Percentiles rank a stretch among this genome's conserved stretches.
Evolutionary conservation across 2,329 filamentous ascomycete genomes (phyloP).

Genomic region (Diaporthe sp.): DNA sequence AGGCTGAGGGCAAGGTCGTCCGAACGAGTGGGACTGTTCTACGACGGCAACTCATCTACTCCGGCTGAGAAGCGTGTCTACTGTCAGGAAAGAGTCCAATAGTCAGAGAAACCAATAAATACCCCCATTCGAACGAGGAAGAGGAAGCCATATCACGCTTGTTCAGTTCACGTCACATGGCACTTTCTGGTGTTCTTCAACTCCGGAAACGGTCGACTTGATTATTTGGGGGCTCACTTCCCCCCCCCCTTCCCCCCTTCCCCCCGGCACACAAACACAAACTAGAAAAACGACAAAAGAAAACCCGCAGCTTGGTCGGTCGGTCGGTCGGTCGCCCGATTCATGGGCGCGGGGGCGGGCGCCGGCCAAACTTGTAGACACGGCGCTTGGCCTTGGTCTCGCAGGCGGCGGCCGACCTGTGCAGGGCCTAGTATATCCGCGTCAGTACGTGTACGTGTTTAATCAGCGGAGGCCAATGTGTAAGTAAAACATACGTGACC

Average conservation of each 20-base stretch:
- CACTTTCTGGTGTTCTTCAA: not conserved
- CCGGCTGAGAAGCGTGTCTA: not conserved
- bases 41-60: not conserved
- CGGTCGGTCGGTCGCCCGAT: not conserved
- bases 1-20: slow-evolving; percentile 41
- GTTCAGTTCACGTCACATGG: slow-evolving; percentile 3
- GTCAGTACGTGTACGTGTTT: not conserved
- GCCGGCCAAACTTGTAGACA: not conserved
- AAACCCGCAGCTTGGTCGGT: not conserved
- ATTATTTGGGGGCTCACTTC: not conserved
- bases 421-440: not conserved
- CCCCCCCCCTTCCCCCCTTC: not conserved
- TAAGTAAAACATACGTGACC: not conserved
- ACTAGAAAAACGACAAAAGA: not conserved
- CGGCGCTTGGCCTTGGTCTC: slow-evolving; percentile 1
- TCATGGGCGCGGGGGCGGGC: too few relatives aligned
- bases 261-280: not conserved
- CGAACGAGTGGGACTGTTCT: not conserved
- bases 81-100: not conserved
- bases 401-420: not conserved
- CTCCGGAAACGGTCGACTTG: not conserved
- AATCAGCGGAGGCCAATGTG: not conserved
- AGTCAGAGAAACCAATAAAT: not conserved
- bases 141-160: not conserved
- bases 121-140: not conserved